phyloP scores from a whole-genome alignment of 2,329 filamentous ascomycete genomes.

The Colletotrichum cuscutae region DNA sequence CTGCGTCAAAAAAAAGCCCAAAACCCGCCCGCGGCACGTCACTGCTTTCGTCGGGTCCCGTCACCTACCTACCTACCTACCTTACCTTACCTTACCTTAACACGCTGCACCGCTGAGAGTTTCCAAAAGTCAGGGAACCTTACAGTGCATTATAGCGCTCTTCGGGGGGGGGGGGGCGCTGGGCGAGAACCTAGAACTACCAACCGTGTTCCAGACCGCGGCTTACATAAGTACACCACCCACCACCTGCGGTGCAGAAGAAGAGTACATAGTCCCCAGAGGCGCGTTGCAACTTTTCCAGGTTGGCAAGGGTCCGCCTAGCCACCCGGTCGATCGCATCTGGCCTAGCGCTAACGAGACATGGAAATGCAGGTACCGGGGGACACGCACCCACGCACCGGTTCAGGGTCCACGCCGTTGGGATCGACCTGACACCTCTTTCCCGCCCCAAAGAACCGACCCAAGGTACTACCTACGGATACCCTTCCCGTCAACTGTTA shows the following conservation, averaged over 20 bases:
- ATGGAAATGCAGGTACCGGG: conserved; percentile 30
- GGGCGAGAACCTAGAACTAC: no score
- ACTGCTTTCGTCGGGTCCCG: neutral
- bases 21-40: neutral
- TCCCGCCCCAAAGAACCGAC: no score
- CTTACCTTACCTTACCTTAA: no score
- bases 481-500: neutral
- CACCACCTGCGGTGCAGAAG: neutral
- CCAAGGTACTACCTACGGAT: no score
- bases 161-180: no score
- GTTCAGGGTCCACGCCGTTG: conserved; percentile 27
- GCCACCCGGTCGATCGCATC: conserved; percentile 18
- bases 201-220: conserved; percentile 7
- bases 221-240: conserved; percentile 8
- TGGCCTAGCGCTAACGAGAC: conserved; percentile 33
- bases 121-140: neutral
- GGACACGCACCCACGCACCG: neutral
- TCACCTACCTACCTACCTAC: no score
- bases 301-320: conserved; percentile 18
- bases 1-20: neutral
- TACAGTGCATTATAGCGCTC: neutral
- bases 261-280: conserved; percentile 7
- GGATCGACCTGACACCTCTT: conserved; percentile 27
- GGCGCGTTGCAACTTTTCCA: conserved; percentile 23
- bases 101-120: no score